Percentiles rank a stretch among this genome's conserved stretches.
These are phyloP conservation scores for Sanghuangporus weigelae DNA, from an alignment of 1,284 basidiomycete species.

Conservation along the genomic window DNA sequence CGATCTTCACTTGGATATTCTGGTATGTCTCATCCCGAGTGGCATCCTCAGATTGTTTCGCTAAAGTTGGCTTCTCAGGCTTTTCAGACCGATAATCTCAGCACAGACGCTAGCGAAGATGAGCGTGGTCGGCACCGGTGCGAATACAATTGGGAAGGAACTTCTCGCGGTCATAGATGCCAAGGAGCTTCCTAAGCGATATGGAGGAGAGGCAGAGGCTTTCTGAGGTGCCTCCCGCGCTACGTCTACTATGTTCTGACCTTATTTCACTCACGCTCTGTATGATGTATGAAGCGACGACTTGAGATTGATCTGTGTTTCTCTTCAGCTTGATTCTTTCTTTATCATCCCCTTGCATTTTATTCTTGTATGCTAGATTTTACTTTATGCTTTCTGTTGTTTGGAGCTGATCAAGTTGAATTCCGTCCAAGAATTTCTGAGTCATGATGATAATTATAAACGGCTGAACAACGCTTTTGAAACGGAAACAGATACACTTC, in stretches of 20 bases:
- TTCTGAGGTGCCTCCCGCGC: not conserved
- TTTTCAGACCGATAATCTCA: constrained; percentile 71
- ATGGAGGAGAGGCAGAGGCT: constrained; percentile 55
- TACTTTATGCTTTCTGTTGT: too few species aligned
- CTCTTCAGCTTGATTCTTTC: not conserved
- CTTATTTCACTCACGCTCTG: not conserved
- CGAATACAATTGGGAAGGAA: constrained; percentile 49
- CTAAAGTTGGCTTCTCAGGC: constrained; percentile 25
- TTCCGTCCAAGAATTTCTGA: too few species aligned
- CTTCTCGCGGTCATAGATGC: constrained; percentile 49
- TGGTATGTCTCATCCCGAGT: constrained; percentile 30
- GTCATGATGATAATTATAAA: too few species aligned
- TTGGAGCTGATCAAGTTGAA: too few species aligned
- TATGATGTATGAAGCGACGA: not conserved
- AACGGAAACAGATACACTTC: too few species aligned
- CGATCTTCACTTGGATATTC: constrained; percentile 70
- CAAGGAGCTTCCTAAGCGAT: constrained; percentile 55
- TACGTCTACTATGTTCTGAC: not conserved
- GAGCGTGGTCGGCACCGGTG: constrained; percentile 64
- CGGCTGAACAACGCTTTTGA: too few species aligned
- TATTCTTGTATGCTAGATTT: not conserved
- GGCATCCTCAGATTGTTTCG: not conserved
- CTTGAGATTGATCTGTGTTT: too few species aligned
- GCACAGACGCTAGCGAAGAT: constrained; percentile 70
- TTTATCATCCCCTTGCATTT: not conserved